Base-by-base conservation (phyloP, 2,329 filamentous ascomycete species). In the Fusarium haematococcum region DNA sequence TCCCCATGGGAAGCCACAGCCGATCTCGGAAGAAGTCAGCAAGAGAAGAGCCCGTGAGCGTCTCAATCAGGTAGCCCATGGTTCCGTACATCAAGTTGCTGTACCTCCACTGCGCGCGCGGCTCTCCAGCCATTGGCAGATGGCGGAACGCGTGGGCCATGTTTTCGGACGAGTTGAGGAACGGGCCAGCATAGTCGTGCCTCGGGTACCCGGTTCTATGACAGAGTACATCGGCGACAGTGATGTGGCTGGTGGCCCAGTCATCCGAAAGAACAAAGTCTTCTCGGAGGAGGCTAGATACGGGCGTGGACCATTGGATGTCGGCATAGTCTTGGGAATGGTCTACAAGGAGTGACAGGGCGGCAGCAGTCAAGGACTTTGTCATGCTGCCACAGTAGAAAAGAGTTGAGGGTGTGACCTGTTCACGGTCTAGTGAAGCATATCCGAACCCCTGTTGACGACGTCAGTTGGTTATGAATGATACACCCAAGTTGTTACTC, bases 321-420 rank as follows among this genome's bases (percentile, higher is more conserved):
- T 81, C 79, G 6, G 84, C 78, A 54, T 85, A 81, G 13, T 83
- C 81, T 18, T 82, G 79, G 13, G 85, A 80, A 11, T 86, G 81
- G 32, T 86, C 84, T 3, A 89, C 80, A 3, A 89, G 81, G 3
- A 88, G 76, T 1, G 86, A 84, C 6, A 90, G 72, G 0, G 83
- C 83, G 1, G 87, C 87, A 6, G 87, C 85, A 1, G 86, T 88
- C 65, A 88, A 84, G 1, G 87, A 86, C 75, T 90, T 90, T 39
- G 87, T 89, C 20, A 84, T 88, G 71, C 87, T 89, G 7, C 86
- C 88, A 11, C 84, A 83, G 70, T 86, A 87, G 78, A 88, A 90
- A 1, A 90, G 79, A 0, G 87, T 89, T 23, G 84, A 79, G 1
- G 85, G 77, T 0, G 83, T 87, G 10, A 85, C 84, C 0, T 81